phyloP scores from a whole-genome alignment of 352 stramenopile genomes.

The Phytophthora megakarya region DNA sequence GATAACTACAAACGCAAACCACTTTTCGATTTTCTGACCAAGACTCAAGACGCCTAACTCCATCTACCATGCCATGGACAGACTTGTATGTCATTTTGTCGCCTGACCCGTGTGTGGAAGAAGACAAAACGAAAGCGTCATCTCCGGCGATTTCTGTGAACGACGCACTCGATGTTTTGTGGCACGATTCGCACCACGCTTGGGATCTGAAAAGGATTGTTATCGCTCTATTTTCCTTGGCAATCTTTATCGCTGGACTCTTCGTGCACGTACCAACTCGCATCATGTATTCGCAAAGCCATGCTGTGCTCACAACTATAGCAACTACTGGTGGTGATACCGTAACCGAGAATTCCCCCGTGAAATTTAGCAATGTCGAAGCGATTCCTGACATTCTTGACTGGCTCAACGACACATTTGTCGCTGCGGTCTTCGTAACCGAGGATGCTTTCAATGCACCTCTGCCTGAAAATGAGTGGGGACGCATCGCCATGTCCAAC shows the following conservation, averaged over 20 bases:
- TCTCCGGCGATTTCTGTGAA: not conserved
- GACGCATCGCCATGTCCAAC: conserved; percentile 39
- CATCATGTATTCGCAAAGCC: conserved; percentile 30
- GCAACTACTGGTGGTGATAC: conserved; percentile 45
- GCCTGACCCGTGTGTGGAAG: not conserved
- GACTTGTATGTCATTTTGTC: not conserved
- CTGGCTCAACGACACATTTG: conserved; percentile 48
- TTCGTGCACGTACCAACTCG: conserved; percentile 43
- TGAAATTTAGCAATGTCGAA: conserved; percentile 48
- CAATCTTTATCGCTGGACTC: conserved; percentile 41
- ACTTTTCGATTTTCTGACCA: not conserved
- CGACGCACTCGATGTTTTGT: not conserved
- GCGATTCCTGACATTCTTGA: conserved; percentile 37
- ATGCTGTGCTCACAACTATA: conserved; percentile 31
- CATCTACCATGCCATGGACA: not conserved
- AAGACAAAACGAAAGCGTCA: not conserved
- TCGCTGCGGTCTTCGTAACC: conserved; percentile 46
- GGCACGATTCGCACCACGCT: not conserved
- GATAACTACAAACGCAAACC: not conserved
- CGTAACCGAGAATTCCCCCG: conserved; percentile 35
- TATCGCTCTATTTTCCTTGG: conserved; percentile 30
- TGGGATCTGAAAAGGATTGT: not conserved
- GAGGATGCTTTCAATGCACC: conserved; percentile 38
- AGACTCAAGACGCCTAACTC: not conserved
- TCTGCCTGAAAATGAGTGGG: conserved; percentile 30